Base-by-base conservation (phyloP, 495 filamentous ascomycete genomes). In the Extremus antarcticus region DNA sequence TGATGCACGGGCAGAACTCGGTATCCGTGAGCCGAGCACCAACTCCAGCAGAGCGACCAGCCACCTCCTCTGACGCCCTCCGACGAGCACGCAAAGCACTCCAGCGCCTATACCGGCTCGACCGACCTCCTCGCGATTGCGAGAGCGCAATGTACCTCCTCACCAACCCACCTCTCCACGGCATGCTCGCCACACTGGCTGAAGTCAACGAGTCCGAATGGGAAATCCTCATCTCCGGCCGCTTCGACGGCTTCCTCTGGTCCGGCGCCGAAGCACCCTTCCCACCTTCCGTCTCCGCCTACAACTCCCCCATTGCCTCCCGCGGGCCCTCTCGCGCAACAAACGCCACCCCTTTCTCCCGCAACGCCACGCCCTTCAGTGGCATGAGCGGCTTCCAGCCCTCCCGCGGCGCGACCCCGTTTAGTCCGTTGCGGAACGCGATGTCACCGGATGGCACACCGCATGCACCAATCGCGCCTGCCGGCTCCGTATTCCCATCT, bases 211-310 rank as follows among this genome's bases (percentile, higher is more conserved):
- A 84, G 24, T 82, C 81, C 16, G 94, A 99, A 66, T 96, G 94
- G 90, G 94, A 99, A 39, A 90, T 99, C 41, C 78, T 99, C 25
- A 87, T 85, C 24, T 96, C 91, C 0, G 94, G 94, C 23, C 88
- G 91, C 38, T 97, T 99, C 64, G 92, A 98, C 65, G 91, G 91
- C 3, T 97, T 98, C 72, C 79, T 98, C 19, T 92, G 90, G 80
- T 90, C 87, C 43, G 90, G 90, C n/a, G 87, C 86, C 29, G 90
- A 95, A 61, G 78, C 53, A 59, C 73, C 15, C 62, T 76, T 43
- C 67, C 68, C 24, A 63, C 65, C 43, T 56, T 65, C 20, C 8
- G 43, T 48, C 17, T 65, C 39, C 19, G 50, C n/a, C 32, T 53
- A 59, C 38, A 70, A 73, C 24, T 70, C 70, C n/a, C 70, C 73